Base-by-base conservation (phyloP, 1,139 yeast species). In the Zygoascus hellenicus region DNA sequence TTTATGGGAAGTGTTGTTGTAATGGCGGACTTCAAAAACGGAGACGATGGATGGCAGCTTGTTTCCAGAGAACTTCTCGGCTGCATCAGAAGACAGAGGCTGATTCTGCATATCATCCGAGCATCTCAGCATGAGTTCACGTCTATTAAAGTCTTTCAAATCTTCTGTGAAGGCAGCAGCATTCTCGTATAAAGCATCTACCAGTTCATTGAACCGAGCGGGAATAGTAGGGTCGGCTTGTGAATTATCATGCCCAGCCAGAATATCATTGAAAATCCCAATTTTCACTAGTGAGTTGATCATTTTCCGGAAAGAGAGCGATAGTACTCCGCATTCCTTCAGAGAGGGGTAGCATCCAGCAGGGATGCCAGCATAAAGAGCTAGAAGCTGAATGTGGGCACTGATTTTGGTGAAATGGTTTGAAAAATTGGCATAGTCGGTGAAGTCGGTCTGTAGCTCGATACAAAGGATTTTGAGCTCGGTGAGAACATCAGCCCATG, bases 281-380 rank as follows among this genome's bases (percentile, higher is more conserved):
- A 47, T 44, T 17, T 44, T 44, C 11, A 46, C 52, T 32, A 60
- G 43, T n/a, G 54, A 45, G 15, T 55, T 56, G 51, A 59, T 54
- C 52, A 57, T 54, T 14, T 55, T 49, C 16, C 62, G 53, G 43
- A 53, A 61, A 13, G 58, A 48, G 10, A 55, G 49, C 9, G 62
- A 53, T 13, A 59, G 48, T 9, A 54, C 60, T 9, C 54, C 45
- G 32, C 52, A 48, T 15, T 59, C 58, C 2, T 51, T 34, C 13
- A 55, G 43, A 6, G 58, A 50, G 7, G 62, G 64, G 17, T 52
- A 49, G 1, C 63, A 53, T 11, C 63, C 63, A 9, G 61, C 59
- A 2, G 64, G 63, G 33, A 60, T 55, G 6, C 64, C 64, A 0
- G 62, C 55, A 43, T 56, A 51, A 15, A 58, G 47, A 26, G 58